Evolutionary conservation across 169 alveolate species (phyloP), one percentile per base, ranked within the genome.

Genomic region (Plasmodium gallinaceum): DNA sequence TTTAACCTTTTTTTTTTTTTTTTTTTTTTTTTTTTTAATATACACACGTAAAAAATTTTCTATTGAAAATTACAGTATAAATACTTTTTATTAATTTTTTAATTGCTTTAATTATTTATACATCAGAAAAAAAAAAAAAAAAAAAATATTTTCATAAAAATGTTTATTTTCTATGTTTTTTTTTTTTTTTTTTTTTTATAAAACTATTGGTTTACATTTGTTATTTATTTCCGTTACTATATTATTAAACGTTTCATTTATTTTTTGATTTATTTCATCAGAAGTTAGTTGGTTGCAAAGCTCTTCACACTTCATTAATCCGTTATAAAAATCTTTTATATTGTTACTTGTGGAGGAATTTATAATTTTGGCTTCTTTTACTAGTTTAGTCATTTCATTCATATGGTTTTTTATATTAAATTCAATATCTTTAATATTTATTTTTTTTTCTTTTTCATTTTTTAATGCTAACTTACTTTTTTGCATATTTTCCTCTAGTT

Each of bases 221-320:
- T 46, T 83, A 32, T 83, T 83, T 69, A 83, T 83, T 62, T 83
- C 91, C 12, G 20, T 68, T 24, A 46, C 20, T 32, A 83, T 62
- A 8, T 26, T 65, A 26, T 58, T 52, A 62, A 83, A 70, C 43
- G 68, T 42, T 8, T 69, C 57, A 61, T 83, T 18, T 12, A 83
- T 70, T 32, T 43, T 70, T 60, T 39, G 22, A 58, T 61, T 70
- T 52, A 66, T 70, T 20, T 83, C 85, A 52, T 83, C 85, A 6
- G 65, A 16, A 7, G 83, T 18, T 68, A 83, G 18, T 6, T 71
- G 69, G 9, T 62, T 46, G 32, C 43, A 64, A 16, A 68, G 46
- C n/a, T 73, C 86, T 22, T 83, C 86, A 32, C 91, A 83, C 48
- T 83, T 83, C 22, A 69, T 51, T 24, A 83, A 51, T 45, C 74